Evolutionary conservation across 768 basidiomycete species (phyloP).

Genomic region (Hypholoma sublateritium): DNA sequence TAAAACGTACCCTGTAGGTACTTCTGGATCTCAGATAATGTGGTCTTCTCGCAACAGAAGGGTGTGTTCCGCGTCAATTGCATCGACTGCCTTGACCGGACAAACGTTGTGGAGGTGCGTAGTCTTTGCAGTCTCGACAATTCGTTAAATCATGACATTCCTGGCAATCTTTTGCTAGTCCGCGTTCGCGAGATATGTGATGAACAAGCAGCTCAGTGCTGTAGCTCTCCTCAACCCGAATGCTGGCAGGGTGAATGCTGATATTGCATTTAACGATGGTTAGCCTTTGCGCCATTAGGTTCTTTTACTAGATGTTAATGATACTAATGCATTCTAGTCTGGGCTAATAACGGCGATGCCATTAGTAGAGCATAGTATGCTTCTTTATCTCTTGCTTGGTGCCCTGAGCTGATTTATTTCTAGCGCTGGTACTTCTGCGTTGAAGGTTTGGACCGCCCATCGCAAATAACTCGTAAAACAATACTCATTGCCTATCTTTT

Average conservation of each 20-base stretch:
- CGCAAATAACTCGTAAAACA: neutral
- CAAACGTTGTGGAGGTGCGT: constrained; percentile 87
- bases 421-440: constrained; percentile 92
- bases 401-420: neutral
- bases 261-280: constrained; percentile 82
- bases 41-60: constrained; percentile 75
- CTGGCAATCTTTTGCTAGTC: constrained; percentile 48
- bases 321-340: constrained; percentile 49
- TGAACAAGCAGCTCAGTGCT: constrained; percentile 73
- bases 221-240: constrained; percentile 62
- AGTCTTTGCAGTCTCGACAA: neutral
- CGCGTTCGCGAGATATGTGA: constrained; percentile 83
- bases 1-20: constrained; percentile 46
- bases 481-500: constrained; percentile 1
- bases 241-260: constrained; percentile 60
- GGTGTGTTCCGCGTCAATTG: constrained; percentile 92
- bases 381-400: neutral
- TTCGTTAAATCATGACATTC: neutral
- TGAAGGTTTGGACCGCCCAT: constrained; percentile 62
- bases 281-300: constrained; percentile 7
- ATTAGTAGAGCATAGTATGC: constrained; percentile 86
- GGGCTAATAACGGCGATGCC: constrained; percentile 98
- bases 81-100: constrained; percentile 93
- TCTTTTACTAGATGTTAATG: neutral
- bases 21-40: constrained; percentile 76